These are phyloP conservation scores for Saussurea involucrata DNA, from an alignment of 129 eudicot species.

Conservation along the genomic window DNA sequence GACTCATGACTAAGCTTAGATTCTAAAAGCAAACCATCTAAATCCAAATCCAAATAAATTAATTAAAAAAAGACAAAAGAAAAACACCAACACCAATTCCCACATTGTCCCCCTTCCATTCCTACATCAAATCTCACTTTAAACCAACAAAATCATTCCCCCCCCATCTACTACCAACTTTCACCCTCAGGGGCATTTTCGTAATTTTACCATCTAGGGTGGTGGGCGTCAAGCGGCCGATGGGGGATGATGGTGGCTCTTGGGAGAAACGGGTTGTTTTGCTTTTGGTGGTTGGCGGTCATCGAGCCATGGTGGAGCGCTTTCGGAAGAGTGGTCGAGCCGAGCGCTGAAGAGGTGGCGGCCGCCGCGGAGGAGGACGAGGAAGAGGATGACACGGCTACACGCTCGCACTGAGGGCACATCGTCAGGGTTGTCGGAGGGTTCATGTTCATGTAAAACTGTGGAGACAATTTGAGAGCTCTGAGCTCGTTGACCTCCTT, in stretches of 20 bases:
- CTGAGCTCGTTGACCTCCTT: constrained; percentile 72
- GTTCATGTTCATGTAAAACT: constrained; percentile 69
- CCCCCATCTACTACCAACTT: background rate
- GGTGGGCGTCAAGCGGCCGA: constrained; percentile 40
- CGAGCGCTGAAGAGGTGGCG: constrained; percentile 22
- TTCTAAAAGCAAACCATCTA: constrained; percentile 37
- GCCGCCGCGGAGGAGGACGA: constrained; percentile 33
- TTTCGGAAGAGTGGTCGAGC: constrained; percentile 22
- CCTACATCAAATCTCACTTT: constrained; percentile 42
- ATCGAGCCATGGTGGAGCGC: constrained; percentile 18
- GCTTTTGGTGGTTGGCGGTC: constrained; percentile 32
- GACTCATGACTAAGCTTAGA: constrained; percentile 35
- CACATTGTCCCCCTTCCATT: constrained; percentile 39
- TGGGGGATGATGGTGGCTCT: constrained; percentile 48
- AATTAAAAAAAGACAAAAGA: constrained; percentile 1
- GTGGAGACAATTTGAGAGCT: constrained; percentile 65
- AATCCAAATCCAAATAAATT: constrained; percentile 19
- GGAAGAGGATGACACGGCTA: constrained; percentile 42
- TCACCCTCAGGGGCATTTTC: constrained; percentile 6
- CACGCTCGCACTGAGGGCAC: constrained; percentile 90
- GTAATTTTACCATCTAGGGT: constrained; percentile 31
- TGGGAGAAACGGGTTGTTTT: constrained; percentile 40
- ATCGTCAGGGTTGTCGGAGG: constrained; percentile 82
- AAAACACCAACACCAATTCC: constrained; percentile 26
- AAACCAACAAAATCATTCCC: constrained; percentile 41